phyloP scores from a whole-genome alignment of 768 basidiomycete species.

The Xanthoconium stramineum region DNA sequence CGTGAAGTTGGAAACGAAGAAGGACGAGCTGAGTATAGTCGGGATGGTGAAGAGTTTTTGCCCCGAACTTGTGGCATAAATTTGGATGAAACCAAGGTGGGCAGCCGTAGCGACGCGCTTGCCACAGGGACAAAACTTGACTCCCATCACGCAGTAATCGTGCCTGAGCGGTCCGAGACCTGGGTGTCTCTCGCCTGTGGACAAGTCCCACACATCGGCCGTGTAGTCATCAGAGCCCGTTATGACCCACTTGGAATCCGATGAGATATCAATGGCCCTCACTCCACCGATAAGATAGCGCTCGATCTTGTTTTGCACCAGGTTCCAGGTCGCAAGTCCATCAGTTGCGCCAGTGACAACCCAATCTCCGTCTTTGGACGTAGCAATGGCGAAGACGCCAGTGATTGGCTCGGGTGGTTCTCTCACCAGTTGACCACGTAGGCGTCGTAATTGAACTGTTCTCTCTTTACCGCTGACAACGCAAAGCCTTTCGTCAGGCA shows the following conservation, averaged over 20 bases:
- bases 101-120: conserved; percentile 18
- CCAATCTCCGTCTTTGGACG: conserved; percentile 8
- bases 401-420: conserved; percentile 2
- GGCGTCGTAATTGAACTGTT: conserved; percentile 4
- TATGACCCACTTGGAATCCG: conserved; percentile 14
- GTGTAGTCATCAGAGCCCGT: conserved; percentile 14
- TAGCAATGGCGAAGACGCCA: conserved; percentile 8
- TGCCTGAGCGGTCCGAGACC: conserved; percentile 6
- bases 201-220: conserved; percentile 16
- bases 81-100: conserved; percentile 18
- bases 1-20: not conserved
- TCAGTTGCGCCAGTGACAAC: conserved; percentile 6
- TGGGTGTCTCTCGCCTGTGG: too few relatives aligned
- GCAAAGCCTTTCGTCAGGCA: not conserved
- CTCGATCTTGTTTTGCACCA: not conserved
- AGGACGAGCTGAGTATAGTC: conserved; percentile 5
- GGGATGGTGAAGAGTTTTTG: conserved; percentile 17
- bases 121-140: conserved; percentile 21
- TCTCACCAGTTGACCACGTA: conserved; percentile 5
- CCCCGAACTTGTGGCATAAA: conserved; percentile 3
- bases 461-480: conserved; percentile 13
- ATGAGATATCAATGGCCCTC: too few relatives aligned
- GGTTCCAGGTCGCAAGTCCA: conserved; percentile 14
- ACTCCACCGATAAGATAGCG: conserved; percentile 6
- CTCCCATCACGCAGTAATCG: conserved; percentile 16